Conservation (phyloP, 2,329 filamentous ascomycete genomes). For the Aspergillus flavus region DNA sequence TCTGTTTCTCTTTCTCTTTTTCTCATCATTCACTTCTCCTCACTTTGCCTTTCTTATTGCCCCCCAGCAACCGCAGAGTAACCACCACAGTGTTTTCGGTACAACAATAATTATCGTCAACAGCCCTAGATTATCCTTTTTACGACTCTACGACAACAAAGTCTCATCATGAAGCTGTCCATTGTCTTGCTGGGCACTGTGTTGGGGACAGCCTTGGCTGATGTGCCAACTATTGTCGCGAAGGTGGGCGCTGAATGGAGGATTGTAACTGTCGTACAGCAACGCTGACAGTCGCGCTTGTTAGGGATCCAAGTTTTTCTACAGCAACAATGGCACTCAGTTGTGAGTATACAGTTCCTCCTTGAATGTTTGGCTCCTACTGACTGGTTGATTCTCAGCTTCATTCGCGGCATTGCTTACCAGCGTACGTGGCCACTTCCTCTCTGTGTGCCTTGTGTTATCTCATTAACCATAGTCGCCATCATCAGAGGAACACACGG, state of each 20-base stretch:
- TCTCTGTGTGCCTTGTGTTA: neutral
- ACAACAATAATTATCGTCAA: neutral
- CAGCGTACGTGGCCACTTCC: conserved; percentile 58
- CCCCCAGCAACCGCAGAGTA: neutral
- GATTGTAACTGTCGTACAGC: neutral
- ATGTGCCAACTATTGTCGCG: neutral
- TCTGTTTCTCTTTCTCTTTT: no score
- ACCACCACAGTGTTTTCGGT: neutral
- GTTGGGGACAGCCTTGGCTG: neutral
- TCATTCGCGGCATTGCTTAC: conserved; percentile 92
- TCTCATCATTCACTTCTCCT: neutral
- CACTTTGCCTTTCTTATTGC: neutral
- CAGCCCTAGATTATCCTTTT: neutral
- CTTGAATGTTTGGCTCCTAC: neutral
- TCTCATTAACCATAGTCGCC: conserved; percentile 41
- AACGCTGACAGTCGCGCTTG: neutral
- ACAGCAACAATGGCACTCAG: conserved; percentile 3
- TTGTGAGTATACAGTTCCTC: neutral
- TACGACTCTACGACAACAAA: neutral
- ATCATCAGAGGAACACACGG: conserved; percentile 42
- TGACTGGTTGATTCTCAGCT: conserved; percentile 48
- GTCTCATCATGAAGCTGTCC: neutral
- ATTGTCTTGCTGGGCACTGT: neutral
- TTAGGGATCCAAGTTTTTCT: conserved; percentile 2
- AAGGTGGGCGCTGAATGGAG: neutral